Evolutionary conservation across 768 basidiomycete species (phyloP), one percentile per base, ranked within the genome.

Genomic region (Dictyophora rubrovolvata): DNA sequence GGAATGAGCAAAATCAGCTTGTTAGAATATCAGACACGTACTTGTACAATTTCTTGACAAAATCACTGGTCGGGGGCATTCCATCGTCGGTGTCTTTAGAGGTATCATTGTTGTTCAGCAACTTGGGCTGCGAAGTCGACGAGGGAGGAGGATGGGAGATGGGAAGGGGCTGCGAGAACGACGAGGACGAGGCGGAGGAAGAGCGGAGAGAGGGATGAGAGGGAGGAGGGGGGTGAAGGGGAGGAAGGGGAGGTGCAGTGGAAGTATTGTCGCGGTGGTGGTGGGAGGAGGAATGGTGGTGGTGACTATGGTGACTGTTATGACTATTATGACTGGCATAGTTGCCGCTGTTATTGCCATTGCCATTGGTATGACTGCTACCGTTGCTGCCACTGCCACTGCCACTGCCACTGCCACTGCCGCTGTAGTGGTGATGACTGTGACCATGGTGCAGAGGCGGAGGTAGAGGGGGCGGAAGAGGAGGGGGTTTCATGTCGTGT

Each of bases 1-100:
- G 20, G 50, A 16, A 50, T 16, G 22, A n/a, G 22, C n/a, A 42
- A 14, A 61, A 21, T 18, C 23, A 18, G 48, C 52, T 52, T 51
- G 18, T 23, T 21, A 22, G 36, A 50, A 28, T 7, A 18, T 36
- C 17, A 42, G 22, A 51, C 1, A 73, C 80, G 61, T 48, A 93
- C 92, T 87, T 89, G 86, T 87, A 93, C 9, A 95, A 74, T 69
- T 93, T 94, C 76, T 93, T 93, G 64, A 94, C 92, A 69, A 95
- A 95, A 72, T 94, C 92, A 65, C 84, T 86, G 34, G 93, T 88
- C n/a, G 86, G 82, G 1, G 89, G 86, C 87, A 90, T 86, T 59
- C 77, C 75, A 66, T 90, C 89, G 60, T 90, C 89, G 10, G 60
- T 53, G 37, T 78, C 78, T 34, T 73, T 73, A 59, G 68, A 57